Evolutionary conservation across 257 asterid genomes (phyloP), one percentile per base, ranked within the genome.

Genomic region (Dorcoceras hygrometricum): DNA sequence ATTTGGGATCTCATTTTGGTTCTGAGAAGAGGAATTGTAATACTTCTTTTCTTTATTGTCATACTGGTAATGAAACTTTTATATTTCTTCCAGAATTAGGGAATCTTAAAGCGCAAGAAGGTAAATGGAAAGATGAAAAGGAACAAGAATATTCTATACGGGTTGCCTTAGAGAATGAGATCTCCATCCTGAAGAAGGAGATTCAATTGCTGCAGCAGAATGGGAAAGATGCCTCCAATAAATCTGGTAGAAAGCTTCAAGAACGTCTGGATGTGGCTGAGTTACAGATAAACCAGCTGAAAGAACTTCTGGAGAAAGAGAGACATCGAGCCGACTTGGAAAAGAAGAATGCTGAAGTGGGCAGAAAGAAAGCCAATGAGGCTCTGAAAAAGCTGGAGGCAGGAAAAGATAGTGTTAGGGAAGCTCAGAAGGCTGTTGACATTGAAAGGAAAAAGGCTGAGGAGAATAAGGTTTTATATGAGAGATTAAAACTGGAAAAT

Each of bases 301-400:
- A 75, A 65, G 85, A 77, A 76, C 91, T 91, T 77, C 67, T 82
- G 67, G 87, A 74, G 65, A 80, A 77, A 72, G 95, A 91, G 84
- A 78, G 68, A 79, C 67, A 4, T 36, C 63, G 74, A 31, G 79
- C 72, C 23, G 68, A 68, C 66, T 56, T 27, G 8, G 87, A 79
- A 39, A 79, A 77, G 59, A 81, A 70, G 72, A 81, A 76, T 11
- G 74, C 75, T 23, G 81, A 77, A 60, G 26, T 53, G 76, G 78
- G 74, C 63, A 80, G 66, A 80, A 80, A 77, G 78, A 80, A 71
- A 77, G 72, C 77, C 57, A 73, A 67, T 29, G 82, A 75, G 53
- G 83, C 81, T 46, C 56, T 68, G 78, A 79, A 76, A 83, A 85
- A 83, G 79, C 67, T 83, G 20, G 89, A 79, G 72, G 67, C 65